Percentiles rank a stretch among this genome's conserved stretches.
Evolutionary conservation across 176 grass and related monocot species (phyloP).

Genomic region (Carex kokanica): DNA sequence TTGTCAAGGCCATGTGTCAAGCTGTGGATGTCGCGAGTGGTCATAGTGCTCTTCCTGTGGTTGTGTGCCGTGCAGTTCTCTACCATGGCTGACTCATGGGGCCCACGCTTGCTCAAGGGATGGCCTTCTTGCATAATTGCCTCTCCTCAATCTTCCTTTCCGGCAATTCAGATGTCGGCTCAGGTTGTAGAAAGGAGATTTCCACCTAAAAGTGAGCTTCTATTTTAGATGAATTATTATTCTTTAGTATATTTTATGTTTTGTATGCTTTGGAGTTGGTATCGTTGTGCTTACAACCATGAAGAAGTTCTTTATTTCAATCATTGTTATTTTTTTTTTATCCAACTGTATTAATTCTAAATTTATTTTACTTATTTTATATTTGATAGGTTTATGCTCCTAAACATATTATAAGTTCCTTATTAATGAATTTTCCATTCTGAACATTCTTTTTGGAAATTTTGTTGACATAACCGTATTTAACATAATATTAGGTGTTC

Average conservation of each 20-base stretch:
- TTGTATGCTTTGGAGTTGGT: slow-evolving; percentile 8
- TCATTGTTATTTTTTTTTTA: neutral
- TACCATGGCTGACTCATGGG: slow-evolving; percentile 63
- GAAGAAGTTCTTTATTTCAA: neutral
- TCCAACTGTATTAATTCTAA: slow-evolving; percentile 11
- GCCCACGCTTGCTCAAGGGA: slow-evolving; percentile 65
- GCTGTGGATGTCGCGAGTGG: slow-evolving; percentile 62
- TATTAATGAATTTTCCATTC: neutral
- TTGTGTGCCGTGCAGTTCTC: slow-evolving; percentile 75
- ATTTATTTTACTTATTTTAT: neutral
- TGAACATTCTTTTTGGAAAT: neutral
- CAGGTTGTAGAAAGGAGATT: slow-evolving; percentile 41
- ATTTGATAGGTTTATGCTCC: neutral
- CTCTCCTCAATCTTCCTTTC: slow-evolving; percentile 7
- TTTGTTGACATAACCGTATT: neutral
- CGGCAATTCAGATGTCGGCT: slow-evolving; percentile 9
- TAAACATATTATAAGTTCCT: neutral
- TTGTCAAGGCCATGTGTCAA: slow-evolving; percentile 56
- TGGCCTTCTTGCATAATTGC: slow-evolving; percentile 63
- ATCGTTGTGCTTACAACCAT: neutral
- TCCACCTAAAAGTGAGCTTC: slow-evolving; percentile 71
- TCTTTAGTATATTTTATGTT: slow-evolving; percentile 1
- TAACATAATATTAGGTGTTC: neutral
- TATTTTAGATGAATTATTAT: slow-evolving; percentile 10
- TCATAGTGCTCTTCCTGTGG: slow-evolving; percentile 61